Evolutionary conservation across 805 yeast species (phyloP).

Genomic region (Candida khao-thaluensis): DNA sequence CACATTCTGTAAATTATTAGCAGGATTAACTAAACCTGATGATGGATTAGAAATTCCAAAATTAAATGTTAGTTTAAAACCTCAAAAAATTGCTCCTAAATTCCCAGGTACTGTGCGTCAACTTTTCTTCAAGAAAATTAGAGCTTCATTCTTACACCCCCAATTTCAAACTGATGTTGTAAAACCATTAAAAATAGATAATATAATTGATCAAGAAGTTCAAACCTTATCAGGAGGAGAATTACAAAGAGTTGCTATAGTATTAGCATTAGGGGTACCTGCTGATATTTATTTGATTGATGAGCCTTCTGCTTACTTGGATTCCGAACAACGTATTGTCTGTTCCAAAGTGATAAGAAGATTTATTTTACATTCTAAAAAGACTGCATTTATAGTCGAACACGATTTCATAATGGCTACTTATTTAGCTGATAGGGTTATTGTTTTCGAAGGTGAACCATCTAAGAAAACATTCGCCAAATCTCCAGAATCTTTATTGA

Average conservation of each 20-base stretch:
- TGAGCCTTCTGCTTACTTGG: constrained; percentile 98
- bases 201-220: constrained; percentile 95
- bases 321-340: constrained; percentile 98
- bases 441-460: constrained; percentile 96
- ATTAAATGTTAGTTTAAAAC: constrained; percentile 94
- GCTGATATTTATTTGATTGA: constrained; percentile 97
- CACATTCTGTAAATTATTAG: constrained; percentile 90
- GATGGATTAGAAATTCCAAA: constrained; percentile 76
- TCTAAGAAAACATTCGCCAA: constrained; percentile 82
- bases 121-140: constrained; percentile 92
- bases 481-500: constrained; percentile 86
- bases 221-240: constrained; percentile 99
- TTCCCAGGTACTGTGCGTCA: constrained; percentile 99
- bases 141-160: constrained; percentile 90
- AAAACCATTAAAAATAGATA: constrained; percentile 91
- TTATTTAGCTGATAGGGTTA: constrained; percentile 96
- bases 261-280: constrained; percentile 85
- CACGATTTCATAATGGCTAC: constrained; percentile 99
- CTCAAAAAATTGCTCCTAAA: constrained; percentile 98
- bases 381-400: constrained; percentile 99
- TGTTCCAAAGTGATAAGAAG: constrained; percentile 98
- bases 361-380: constrained; percentile 92
- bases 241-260: constrained; percentile 98
- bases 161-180: constrained; percentile 98
- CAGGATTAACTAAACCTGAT: constrained; percentile 91